phyloP scores from a whole-genome alignment of 768 basidiomycete genomes.

The Leccinellum albellum region DNA sequence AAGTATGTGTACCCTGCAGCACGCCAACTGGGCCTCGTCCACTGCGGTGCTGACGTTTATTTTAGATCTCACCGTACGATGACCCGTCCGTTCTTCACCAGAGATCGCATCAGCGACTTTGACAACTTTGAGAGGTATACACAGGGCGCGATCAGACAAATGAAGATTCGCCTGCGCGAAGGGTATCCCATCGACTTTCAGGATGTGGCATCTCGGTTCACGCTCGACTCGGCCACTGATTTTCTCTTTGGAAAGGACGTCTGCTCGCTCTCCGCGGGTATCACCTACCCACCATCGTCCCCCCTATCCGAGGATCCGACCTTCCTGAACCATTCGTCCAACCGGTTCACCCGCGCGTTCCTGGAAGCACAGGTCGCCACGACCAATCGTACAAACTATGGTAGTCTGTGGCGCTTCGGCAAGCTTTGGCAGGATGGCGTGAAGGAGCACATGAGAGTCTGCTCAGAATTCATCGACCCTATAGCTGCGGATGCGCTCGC shows the following conservation, averaged over 20 bases:
- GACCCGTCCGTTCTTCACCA: slow-evolving; percentile 42
- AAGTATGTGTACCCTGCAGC: slow-evolving; percentile 28
- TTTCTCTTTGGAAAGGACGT: slow-evolving; percentile 50
- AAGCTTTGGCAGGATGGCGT: slow-evolving; percentile 44
- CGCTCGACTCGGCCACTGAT: slow-evolving; percentile 55
- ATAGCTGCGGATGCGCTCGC: slow-evolving; percentile 41
- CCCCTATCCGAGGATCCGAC: slow-evolving; percentile 20
- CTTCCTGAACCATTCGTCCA: slow-evolving; percentile 29
- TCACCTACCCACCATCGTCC: slow-evolving; percentile 30
- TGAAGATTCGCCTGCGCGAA: slow-evolving; percentile 30
- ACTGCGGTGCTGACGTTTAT: neutral
- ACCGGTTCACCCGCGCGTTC: slow-evolving; percentile 40
- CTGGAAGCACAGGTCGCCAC: slow-evolving; percentile 33
- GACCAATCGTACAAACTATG: slow-evolving; percentile 33
- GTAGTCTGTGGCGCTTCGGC: slow-evolving; percentile 40
- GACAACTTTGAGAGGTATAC: slow-evolving; percentile 39
- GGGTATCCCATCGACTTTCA: slow-evolving; percentile 43
- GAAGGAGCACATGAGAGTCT: slow-evolving; percentile 36
- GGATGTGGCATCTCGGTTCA: slow-evolving; percentile 44
- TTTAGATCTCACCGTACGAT: slow-evolving; percentile 40
- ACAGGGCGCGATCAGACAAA: slow-evolving; percentile 30
- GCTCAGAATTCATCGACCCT: slow-evolving; percentile 46
- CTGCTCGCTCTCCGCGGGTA: slow-evolving; percentile 35
- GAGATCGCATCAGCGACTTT: slow-evolving; percentile 38
- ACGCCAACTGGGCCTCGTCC: neutral